Evolutionary conservation across 129 eudicot species (phyloP).

Genomic region (Flaveria brownii): DNA sequence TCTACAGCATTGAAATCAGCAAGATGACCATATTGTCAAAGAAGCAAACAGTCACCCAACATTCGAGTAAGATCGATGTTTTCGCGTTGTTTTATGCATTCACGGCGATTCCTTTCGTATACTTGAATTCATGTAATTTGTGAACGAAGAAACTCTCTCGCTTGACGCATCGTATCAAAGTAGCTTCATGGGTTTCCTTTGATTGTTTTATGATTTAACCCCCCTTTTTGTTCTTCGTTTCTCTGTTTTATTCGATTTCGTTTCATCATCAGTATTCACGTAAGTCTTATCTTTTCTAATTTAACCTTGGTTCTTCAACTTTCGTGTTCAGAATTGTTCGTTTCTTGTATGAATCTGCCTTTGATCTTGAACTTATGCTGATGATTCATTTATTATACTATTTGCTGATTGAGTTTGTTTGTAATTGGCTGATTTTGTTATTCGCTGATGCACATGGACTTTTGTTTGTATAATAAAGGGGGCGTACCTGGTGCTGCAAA

Average conservation of each 20-base stretch:
- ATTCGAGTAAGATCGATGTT: conserved; percentile 7
- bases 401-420: neutral
- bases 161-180: conserved; percentile 35
- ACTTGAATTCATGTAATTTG: conserved; percentile 35
- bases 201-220: conserved; percentile 11
- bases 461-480: too few species aligned
- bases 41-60: conserved; percentile 21
- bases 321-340: neutral
- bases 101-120: conserved; percentile 52
- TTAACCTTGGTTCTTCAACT: conserved; percentile 29
- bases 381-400: neutral
- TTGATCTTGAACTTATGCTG: neutral
- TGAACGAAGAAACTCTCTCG: conserved; percentile 5
- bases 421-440: neutral
- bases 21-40: too few species aligned
- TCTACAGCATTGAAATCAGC: too few species aligned
- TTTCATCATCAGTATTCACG: conserved; percentile 30
- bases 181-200: conserved; percentile 33
- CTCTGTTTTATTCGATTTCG: conserved; percentile 4
- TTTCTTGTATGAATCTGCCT: neutral
- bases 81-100: neutral
- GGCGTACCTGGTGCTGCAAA: too few species aligned
- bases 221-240: conserved; percentile 20
- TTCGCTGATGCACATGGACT: neutral
- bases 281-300: conserved; percentile 4